Conservation (phyloP, 257 asterid genomes). For the Solanum chmielewskii region DNA sequence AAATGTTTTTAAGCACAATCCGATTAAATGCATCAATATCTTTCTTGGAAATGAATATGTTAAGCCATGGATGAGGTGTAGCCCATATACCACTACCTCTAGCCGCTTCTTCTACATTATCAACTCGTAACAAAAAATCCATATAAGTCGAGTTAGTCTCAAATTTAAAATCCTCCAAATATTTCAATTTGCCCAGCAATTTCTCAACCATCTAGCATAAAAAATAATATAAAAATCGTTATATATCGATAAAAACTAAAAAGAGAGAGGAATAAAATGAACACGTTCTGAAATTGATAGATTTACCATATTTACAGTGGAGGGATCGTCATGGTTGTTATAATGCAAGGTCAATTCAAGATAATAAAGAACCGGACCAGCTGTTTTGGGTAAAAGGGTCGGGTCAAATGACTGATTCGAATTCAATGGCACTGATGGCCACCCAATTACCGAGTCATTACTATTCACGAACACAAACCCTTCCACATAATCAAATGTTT, state of each 20-base stretch:
- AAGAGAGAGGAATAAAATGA: not conserved
- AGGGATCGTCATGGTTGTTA: constrained; percentile 20
- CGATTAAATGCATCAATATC: constrained; percentile 58
- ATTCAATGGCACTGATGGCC: constrained; percentile 60
- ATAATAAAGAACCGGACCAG: constrained; percentile 83
- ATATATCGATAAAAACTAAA: not conserved
- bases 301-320: constrained; percentile 45
- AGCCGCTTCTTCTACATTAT: constrained; percentile 58
- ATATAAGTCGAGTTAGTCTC: constrained; percentile 39
- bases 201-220: constrained; percentile 43
- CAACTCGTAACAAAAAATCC: constrained; percentile 68
- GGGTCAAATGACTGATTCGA: constrained; percentile 37
- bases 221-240: not conserved
- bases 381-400: constrained; percentile 18
- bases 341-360: constrained; percentile 76
- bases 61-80: constrained; percentile 98
- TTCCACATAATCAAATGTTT: constrained; percentile 73
- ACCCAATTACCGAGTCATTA: constrained; percentile 72
- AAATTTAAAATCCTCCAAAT: constrained; percentile 22
- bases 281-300: not conserved
- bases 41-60: constrained; percentile 56
- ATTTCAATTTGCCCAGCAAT: constrained; percentile 28
- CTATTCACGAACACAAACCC: constrained; percentile 75
- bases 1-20: constrained; percentile 48
- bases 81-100: constrained; percentile 77